phyloP scores from a whole-genome alignment of 345 rosid species.

The Jatropha curcas region DNA sequence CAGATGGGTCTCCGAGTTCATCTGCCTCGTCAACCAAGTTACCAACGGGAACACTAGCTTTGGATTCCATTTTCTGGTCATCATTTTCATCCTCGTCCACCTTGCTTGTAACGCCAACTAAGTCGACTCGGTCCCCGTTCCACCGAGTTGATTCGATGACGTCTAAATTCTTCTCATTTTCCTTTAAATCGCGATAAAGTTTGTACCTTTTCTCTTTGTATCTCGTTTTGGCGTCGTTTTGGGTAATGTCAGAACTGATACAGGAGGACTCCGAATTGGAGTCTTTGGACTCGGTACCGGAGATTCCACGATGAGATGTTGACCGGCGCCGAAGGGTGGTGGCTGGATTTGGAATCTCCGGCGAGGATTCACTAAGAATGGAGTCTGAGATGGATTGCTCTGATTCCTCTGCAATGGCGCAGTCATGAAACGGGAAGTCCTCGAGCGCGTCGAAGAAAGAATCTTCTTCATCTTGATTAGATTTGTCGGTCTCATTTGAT shows the following conservation, averaged over 20 bases:
- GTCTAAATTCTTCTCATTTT: constrained; percentile 30
- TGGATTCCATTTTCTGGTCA: neutral
- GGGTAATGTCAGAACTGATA: neutral
- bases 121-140: constrained; percentile 22
- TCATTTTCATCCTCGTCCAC: neutral
- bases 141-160: constrained; percentile 15
- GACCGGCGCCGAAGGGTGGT: constrained; percentile 39
- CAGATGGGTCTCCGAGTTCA: constrained; percentile 28
- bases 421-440: constrained; percentile 56
- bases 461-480: constrained; percentile 28
- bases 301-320: neutral
- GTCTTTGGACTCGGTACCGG: constrained; percentile 13
- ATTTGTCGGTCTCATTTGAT: constrained; percentile 1
- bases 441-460: constrained; percentile 58
- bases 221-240: neutral
- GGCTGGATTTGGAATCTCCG: constrained; percentile 24
- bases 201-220: constrained; percentile 24
- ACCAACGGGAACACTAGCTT: neutral
- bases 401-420: constrained; percentile 30
- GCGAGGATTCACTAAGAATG: constrained; percentile 13
- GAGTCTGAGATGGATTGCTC: constrained; percentile 31
- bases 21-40: constrained; percentile 6
- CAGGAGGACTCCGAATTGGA: constrained; percentile 15
- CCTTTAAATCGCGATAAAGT: constrained; percentile 27
- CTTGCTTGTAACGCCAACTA: neutral